These are phyloP conservation scores for Millerozyma miso DNA, from an alignment of 805 yeast genomes.

Conservation along the genomic window DNA sequence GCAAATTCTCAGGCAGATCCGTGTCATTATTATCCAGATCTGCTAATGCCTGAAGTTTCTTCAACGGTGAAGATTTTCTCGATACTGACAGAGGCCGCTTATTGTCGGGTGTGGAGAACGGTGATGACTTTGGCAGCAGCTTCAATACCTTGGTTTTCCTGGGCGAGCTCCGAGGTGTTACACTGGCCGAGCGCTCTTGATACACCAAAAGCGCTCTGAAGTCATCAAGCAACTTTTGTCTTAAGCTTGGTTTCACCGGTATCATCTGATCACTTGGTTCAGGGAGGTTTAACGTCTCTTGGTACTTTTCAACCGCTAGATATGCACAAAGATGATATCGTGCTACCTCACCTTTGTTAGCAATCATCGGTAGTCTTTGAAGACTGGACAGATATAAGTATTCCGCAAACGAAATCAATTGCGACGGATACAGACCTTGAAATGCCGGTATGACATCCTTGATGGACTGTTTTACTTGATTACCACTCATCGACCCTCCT, in stretches of 20 bases:
- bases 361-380: conserved; percentile 45
- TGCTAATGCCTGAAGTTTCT: conserved; percentile 24
- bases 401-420: conserved; percentile 36
- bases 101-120: conserved; percentile 11
- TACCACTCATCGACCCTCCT: conserved; percentile 12
- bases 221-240: conserved; percentile 39
- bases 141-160: conserved; percentile 21
- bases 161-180: conserved; percentile 18
- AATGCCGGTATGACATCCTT: conserved; percentile 49
- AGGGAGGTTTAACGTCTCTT: conserved; percentile 41
- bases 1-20: conserved; percentile 26
- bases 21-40: conserved; percentile 15
- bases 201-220: conserved; percentile 40
- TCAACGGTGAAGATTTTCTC: conserved; percentile 34
- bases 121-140: conserved; percentile 8
- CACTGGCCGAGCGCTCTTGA: conserved; percentile 16
- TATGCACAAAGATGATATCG: conserved; percentile 66
- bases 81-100: conserved; percentile 20
- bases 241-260: conserved; percentile 51
- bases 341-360: conserved; percentile 57
- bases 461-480: conserved; percentile 30
- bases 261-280: conserved; percentile 47
- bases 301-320: conserved; percentile 51
- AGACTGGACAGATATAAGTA: conserved; percentile 50
- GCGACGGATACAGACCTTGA: conserved; percentile 40